phyloP scores from a whole-genome alignment of 1,139 yeast genomes.

The Magnusiomyces suaveolens region DNA sequence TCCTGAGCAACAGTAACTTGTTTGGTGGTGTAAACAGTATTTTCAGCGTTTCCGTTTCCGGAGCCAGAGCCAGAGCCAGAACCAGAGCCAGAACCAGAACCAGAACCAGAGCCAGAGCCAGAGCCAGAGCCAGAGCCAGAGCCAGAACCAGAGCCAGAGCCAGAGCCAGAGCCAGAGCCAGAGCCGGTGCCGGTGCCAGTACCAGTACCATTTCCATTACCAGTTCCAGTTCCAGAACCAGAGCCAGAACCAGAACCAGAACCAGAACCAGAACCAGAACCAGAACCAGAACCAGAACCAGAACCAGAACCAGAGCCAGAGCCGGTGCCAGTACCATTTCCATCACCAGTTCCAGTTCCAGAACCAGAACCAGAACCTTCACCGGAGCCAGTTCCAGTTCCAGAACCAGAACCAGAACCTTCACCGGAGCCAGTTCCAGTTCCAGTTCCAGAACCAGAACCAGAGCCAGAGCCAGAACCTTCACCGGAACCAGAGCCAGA shows the following conservation, averaged over 20 bases:
- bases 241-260: too few relatives aligned
- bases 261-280: too few relatives aligned
- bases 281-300: too few relatives aligned
- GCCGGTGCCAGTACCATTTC: constrained; percentile 3
- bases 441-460: constrained; percentile 4
- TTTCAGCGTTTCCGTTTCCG: constrained; percentile 1
- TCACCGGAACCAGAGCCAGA: constrained; percentile 3
- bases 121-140: too few relatives aligned
- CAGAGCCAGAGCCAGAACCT: not conserved
- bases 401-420: constrained; percentile 6
- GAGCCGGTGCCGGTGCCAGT: constrained; percentile 6
- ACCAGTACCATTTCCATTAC: constrained; percentile 5
- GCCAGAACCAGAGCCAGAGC: too few relatives aligned
- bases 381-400: constrained; percentile 4
- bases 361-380: constrained; percentile 4
- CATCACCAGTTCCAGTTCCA: constrained; percentile 3
- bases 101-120: too few relatives aligned
- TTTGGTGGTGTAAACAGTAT: not conserved
- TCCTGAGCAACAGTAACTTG: constrained; percentile 5
- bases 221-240: constrained; percentile 4
- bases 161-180: constrained; percentile 7
- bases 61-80: constrained; percentile 7
- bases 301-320: too few relatives aligned
- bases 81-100: too few relatives aligned
- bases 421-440: not conserved